Conservation (phyloP, 495 filamentous ascomycete genomes). For the Penicillium macrosclerotiorum region DNA sequence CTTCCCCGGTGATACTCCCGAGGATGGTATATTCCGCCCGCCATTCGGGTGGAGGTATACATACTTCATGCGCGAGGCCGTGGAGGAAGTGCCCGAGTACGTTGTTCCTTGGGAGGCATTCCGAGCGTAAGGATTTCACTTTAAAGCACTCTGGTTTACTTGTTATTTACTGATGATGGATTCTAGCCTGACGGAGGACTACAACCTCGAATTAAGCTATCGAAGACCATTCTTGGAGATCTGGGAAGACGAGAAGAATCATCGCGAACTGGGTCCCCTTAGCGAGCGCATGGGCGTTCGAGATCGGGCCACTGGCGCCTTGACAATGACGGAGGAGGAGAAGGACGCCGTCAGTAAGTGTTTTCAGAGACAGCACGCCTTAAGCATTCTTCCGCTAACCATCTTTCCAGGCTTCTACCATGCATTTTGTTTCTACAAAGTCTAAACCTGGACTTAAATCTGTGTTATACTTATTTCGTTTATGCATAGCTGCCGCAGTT, state of each 20-base stretch:
- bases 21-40: slow-evolving; percentile 79
- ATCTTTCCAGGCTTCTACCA: slow-evolving; percentile 68
- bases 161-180: slow-evolving; percentile 17
- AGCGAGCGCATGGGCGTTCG: slow-evolving; percentile 94
- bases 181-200: slow-evolving; percentile 77
- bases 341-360: slow-evolving; percentile 77
- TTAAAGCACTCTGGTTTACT: too few species aligned
- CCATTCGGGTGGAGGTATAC: slow-evolving; percentile 97
- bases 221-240: slow-evolving; percentile 85
- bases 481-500: too few species aligned
- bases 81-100: slow-evolving; percentile 95
- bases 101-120: slow-evolving; percentile 98
- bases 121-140: slow-evolving; percentile 56
- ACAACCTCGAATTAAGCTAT: slow-evolving; percentile 92
- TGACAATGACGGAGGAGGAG: slow-evolving; percentile 74
- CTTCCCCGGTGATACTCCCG: slow-evolving; percentile 76
- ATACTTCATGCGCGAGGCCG: slow-evolving; percentile 92
- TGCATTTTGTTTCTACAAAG: slow-evolving; percentile 93
- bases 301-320: slow-evolving; percentile 60
- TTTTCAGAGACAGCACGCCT: background rate
- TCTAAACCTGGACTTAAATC: slow-evolving; percentile 40
- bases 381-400: slow-evolving; percentile 10
- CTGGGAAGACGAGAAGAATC: slow-evolving; percentile 85
- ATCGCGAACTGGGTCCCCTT: slow-evolving; percentile 71
- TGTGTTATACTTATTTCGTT: too few species aligned